These are phyloP conservation scores for Neonectria sp. DNA, from an alignment of 2,329 filamentous ascomycete species.

Conservation along the genomic window DNA sequence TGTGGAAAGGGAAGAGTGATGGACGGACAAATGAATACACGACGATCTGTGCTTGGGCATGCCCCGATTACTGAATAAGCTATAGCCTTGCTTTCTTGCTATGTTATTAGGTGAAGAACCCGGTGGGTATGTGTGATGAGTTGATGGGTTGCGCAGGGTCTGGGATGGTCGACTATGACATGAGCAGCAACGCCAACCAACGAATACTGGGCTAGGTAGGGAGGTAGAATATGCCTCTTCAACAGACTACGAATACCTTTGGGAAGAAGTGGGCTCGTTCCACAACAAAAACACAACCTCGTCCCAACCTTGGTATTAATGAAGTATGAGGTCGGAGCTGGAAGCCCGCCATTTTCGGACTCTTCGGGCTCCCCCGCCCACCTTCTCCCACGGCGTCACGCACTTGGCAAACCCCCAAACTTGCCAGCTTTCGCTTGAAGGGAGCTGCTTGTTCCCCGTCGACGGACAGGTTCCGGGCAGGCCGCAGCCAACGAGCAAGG, in stretches of 20 bases:
- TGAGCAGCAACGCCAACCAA: not conserved
- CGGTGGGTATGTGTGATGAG: not conserved
- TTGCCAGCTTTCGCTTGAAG: constrained; percentile 4
- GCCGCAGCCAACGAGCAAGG: constrained; percentile 43
- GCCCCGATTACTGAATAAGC: not conserved
- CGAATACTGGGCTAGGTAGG: not conserved
- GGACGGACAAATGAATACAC: constrained; percentile 6
- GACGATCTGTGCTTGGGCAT: not conserved
- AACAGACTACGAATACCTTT: not conserved
- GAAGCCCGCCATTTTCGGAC: not conserved
- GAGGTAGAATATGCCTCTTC: not conserved
- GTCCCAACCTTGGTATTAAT: not conserved
- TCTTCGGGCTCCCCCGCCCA: not conserved
- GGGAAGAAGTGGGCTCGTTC: constrained; percentile 8
- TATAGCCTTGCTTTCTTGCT: no score
- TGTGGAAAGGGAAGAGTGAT: not conserved
- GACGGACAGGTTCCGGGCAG: constrained; percentile 40
- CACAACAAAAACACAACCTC: constrained; percentile 6
- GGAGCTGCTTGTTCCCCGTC: constrained; percentile 7
- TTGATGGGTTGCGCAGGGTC: not conserved
- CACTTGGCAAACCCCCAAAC: not conserved
- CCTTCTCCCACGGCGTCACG: not conserved
- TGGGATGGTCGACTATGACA: not conserved
- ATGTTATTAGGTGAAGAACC: not conserved
- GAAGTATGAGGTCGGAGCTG: not conserved